Conservation (phyloP, 1,139 yeast genomes). For the Nakaseomyces kungkrabaensis region DNA sequence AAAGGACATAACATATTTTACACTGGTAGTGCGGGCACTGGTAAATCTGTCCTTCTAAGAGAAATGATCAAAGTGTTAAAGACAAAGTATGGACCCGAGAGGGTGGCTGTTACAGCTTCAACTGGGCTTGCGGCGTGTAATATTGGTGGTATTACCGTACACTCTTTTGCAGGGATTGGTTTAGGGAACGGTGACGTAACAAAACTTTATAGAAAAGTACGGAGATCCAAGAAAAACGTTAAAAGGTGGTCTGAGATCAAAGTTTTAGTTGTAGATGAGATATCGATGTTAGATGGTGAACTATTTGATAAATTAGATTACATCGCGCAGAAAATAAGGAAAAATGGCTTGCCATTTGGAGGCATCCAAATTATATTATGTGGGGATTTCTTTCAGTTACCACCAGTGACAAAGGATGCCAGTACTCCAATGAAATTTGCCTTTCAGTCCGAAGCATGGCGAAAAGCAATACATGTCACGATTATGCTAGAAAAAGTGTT, state of each 20-base stretch:
- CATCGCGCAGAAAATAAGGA: conserved; percentile 50
- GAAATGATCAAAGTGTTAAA: conserved; percentile 56
- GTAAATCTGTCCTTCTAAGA: conserved; percentile 71
- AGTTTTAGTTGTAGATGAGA: conserved; percentile 74
- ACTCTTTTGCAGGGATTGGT: conserved; percentile 82
- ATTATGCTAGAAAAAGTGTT: conserved; percentile 73
- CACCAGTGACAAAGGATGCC: conserved; percentile 53
- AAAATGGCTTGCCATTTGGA: conserved; percentile 58
- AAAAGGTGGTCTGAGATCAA: conserved; percentile 53
- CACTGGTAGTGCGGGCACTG: conserved; percentile 96
- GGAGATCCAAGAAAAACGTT: conserved; percentile 41
- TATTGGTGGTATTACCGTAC: conserved; percentile 79
- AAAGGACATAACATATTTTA: conserved; percentile 60
- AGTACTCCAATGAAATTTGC: conserved; percentile 42
- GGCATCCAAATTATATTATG: conserved; percentile 78
- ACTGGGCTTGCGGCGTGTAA: conserved; percentile 92
- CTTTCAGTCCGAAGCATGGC: conserved; percentile 75
- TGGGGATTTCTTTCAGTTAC: conserved; percentile 87
- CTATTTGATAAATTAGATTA: conserved; percentile 61
- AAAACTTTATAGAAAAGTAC: conserved; percentile 44
- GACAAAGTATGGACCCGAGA: conserved; percentile 36
- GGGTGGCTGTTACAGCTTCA: conserved; percentile 80
- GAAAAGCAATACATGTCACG: conserved; percentile 49
- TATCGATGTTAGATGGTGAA: conserved; percentile 79
- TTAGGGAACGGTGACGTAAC: conserved; percentile 45